Base-by-base conservation (phyloP, 1,139 yeast genomes). In the Saccharomyces hybrid region DNA sequence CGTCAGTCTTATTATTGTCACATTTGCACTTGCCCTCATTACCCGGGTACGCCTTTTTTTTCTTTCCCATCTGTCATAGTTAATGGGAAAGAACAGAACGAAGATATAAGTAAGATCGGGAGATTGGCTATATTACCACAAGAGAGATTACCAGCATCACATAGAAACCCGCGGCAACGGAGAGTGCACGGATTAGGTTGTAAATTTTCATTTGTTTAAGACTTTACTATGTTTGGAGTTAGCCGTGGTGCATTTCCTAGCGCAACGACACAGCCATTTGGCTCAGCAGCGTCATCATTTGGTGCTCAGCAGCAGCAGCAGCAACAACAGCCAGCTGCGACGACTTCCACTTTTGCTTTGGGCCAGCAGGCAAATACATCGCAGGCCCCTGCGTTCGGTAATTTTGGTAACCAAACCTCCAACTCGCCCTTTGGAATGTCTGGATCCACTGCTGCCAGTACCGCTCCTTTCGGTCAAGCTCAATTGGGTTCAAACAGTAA, bases 231-330 rank as follows among this genome's bases (percentile, higher is more conserved):
- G 67, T 64, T 64, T 55, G 67, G 68, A 53, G 56, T 62, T 47
- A 56, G 60, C 49, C 55, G 63, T 32, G 51, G 57, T 19, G 53
- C 61, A 9, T 62, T 61, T 54, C 64, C 64, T 29, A 50, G 57
- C 51, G 47, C 70, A 73, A 51, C 75, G 76, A 46, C 74, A 72
- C 59, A 79, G 78, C 49, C 78, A 76, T 75, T 66, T 75, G 74
- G 52, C 59, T 19, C 64, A 50, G 63, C 49, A 51, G 28, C 72
- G 75, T 49, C 60, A 57, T 42, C 77, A 1, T 76, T 76, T 61
- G 74, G 74, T 19, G 55, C 52, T 54, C 52, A 55, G n/a, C 54
- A 50, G 47, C 29, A 52, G 53, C 19, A 50, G 26, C 26, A 24
- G 5, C 26, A 24, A 46, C 38, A 58, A 27, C 50, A 60, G 56